Evolutionary conservation across 495 filamentous ascomycete species (phyloP).

Genomic region (Penicillium paradoxum): DNA sequence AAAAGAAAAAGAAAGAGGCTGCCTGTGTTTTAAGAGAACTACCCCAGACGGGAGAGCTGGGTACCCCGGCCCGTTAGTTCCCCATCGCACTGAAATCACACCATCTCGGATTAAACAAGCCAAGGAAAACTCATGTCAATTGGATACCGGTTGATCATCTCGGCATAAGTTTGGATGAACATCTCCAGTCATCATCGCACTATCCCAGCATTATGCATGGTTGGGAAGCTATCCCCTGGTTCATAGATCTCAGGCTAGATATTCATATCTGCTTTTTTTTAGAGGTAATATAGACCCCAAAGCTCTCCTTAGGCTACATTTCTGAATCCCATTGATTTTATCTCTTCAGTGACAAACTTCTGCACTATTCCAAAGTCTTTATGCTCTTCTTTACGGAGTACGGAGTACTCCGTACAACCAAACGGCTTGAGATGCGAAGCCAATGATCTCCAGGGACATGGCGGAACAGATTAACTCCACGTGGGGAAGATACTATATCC

Average conservation of each 20-base stretch:
- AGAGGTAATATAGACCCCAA: no score
- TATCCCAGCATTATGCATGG: not conserved
- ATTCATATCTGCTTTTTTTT: no score
- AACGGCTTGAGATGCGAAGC: not conserved
- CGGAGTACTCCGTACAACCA: no score
- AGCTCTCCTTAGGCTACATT: no score
- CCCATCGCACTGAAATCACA: constrained; percentile 6
- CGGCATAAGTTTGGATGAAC: not conserved
- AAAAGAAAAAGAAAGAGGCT: constrained; percentile 12
- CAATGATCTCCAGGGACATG: not conserved
- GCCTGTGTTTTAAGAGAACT: not conserved
- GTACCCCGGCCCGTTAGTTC: constrained; percentile 13
- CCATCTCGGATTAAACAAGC: not conserved
- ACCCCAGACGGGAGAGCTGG: constrained; percentile 11
- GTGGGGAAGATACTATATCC: constrained; percentile 20
- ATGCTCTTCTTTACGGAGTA: no score
- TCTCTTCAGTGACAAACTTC: no score
- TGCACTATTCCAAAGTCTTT: no score
- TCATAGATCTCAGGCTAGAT: no score
- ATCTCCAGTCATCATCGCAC: not conserved
- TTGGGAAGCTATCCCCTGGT: no score
- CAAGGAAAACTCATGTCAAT: not conserved
- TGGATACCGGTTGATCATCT: not conserved
- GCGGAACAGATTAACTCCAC: constrained; percentile 22
- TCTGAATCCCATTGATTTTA: no score